Conservation (phyloP, 352 stramenopile species). For the Globisporangium abappressorium region DNA sequence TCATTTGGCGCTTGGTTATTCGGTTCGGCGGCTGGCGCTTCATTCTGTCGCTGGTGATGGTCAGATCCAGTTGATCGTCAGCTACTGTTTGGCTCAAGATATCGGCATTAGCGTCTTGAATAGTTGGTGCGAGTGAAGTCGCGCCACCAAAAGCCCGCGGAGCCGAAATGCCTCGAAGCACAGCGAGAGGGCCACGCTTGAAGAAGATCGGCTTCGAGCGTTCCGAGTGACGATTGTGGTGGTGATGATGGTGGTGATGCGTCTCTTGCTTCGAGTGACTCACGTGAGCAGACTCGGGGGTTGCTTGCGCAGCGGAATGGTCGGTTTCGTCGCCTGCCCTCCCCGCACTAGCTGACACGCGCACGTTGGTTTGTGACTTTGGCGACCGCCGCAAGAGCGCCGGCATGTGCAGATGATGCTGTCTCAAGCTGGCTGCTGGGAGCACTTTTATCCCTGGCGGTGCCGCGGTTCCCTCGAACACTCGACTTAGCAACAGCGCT, state of each 20-base stretch:
- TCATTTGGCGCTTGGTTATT: not conserved
- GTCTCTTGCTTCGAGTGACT: not conserved
- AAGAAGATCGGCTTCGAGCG: not conserved
- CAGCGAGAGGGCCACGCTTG: not conserved
- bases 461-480: not conserved
- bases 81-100: not conserved
- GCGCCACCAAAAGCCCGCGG: not conserved
- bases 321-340: not conserved
- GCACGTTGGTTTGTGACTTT: not conserved
- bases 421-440: not conserved
- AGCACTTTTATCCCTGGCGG: not conserved
- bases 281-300: not conserved
- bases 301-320: too few relatives aligned
- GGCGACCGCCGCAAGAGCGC: not conserved
- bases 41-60: not conserved
- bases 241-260: not conserved
- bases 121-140: not conserved
- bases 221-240: not conserved
- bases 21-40: not conserved
- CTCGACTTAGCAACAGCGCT: not conserved
- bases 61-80: not conserved
- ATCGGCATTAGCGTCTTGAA: not conserved
- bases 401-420: not conserved
- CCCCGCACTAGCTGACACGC: not conserved
- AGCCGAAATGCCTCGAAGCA: not conserved